phyloP scores from a whole-genome alignment of 345 rosid species.

The Garcia nutans region DNA sequence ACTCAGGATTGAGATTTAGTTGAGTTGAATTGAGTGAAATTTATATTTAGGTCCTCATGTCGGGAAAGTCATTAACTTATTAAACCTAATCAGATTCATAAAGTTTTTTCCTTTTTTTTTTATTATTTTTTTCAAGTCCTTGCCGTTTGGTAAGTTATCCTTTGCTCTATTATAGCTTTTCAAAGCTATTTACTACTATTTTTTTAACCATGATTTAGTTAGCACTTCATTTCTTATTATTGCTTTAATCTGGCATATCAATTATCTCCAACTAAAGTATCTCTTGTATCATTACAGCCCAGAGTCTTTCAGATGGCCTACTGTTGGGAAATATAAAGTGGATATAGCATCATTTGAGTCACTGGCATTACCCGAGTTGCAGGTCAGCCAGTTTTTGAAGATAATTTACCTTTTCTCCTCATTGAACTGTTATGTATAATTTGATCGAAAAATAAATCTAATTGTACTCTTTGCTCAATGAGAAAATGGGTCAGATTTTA shows the following conservation, averaged over 20 bases:
- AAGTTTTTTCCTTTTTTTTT: too few species aligned
- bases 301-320: constrained; percentile 60
- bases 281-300: constrained; percentile 41
- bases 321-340: constrained; percentile 69
- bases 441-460: too few species aligned
- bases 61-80: not conserved
- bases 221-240: not conserved
- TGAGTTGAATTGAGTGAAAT: not conserved
- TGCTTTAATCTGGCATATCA: constrained; percentile 2
- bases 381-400: constrained; percentile 35
- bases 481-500: too few species aligned
- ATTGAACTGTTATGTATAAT: not conserved
- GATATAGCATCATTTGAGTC: constrained; percentile 66
- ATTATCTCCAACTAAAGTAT: constrained; percentile 5
- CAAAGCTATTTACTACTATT: too few species aligned
- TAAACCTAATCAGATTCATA: not conserved
- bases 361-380: constrained; percentile 64
- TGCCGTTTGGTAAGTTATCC: too few species aligned
- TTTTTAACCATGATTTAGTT: too few species aligned
- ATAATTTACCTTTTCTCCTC: not conserved
- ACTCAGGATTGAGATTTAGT: too few species aligned
- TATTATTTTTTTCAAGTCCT: too few species aligned
- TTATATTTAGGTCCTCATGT: too few species aligned
- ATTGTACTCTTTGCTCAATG: too few species aligned
- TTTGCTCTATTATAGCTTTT: too few species aligned